These are phyloP conservation scores for Neofusicoccum sp. DNA, from an alignment of 2,329 filamentous ascomycete genomes.

Conservation along the genomic window DNA sequence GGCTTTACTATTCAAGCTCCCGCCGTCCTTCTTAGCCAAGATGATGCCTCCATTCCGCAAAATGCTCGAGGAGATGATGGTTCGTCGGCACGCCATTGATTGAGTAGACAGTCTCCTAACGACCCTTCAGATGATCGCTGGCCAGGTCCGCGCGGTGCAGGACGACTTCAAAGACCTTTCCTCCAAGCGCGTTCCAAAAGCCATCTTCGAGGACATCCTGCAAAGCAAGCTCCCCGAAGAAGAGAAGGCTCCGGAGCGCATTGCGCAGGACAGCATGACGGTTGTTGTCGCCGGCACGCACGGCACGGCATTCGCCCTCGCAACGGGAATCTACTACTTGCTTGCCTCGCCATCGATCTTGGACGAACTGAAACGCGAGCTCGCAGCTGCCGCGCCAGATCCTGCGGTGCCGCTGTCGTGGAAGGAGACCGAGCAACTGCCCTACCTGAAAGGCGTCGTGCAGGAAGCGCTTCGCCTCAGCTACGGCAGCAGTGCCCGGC, in stretches of 20 bases:
- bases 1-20: too few species aligned
- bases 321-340: neutral
- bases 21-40: too few species aligned
- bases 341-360: neutral
- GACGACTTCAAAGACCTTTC: too few species aligned
- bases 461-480: constrained; percentile 22
- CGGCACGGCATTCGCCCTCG: constrained; percentile 31
- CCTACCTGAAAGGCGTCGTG: constrained; percentile 22
- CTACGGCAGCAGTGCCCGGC: constrained; percentile 16
- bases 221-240: constrained; percentile 8
- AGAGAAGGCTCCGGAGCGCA: constrained; percentile 14
- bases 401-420: neutral
- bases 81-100: too few species aligned
- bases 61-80: too few species aligned
- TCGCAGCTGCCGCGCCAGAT: constrained; percentile 6
- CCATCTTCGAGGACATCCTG: constrained; percentile 21
- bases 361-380: constrained; percentile 7
- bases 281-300: constrained; percentile 29
- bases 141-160: too few species aligned
- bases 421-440: constrained; percentile 2
- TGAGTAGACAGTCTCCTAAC: neutral
- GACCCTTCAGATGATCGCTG: neutral
- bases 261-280: constrained; percentile 16
- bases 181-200: neutral
- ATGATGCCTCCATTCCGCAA: too few species aligned